These are phyloP conservation scores for Craterostigma plantagineum DNA, from an alignment of 257 asterid species.

Conservation along the genomic window DNA sequence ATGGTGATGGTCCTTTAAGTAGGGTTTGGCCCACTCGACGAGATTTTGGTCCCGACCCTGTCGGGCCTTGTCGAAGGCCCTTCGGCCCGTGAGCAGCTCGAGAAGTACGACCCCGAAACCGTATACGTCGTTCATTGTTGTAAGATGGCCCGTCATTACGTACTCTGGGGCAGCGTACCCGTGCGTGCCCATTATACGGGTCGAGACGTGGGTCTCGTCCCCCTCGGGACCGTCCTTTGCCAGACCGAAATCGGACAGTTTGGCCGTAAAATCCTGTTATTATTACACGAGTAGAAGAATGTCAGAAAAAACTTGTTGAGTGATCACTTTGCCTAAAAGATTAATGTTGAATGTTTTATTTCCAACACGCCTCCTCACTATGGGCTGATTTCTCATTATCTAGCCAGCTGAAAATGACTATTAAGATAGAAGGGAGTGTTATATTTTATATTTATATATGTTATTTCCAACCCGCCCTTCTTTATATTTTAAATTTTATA, in stretches of 20 bases:
- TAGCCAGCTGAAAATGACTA: no score
- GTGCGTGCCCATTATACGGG: conserved; percentile 47
- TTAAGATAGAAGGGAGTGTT: no score
- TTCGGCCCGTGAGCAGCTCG: conserved; percentile 33
- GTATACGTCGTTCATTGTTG: neutral
- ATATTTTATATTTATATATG: no score
- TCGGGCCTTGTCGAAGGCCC: conserved; percentile 39
- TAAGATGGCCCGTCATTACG: conserved; percentile 25
- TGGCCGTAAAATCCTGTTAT: conserved; percentile 43
- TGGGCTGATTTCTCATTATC: no score
- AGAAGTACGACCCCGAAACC: neutral
- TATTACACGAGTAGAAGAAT: no score
- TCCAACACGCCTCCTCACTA: no score
- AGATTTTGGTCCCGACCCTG: conserved; percentile 34
- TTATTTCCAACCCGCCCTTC: no score
- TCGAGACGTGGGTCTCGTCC: conserved; percentile 47
- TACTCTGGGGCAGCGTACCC: conserved; percentile 53
- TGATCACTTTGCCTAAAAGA: no score
- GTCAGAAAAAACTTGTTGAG: no score
- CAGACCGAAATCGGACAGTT: conserved; percentile 43
- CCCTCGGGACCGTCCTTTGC: conserved; percentile 58
- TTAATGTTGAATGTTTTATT: no score
- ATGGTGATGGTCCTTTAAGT: conserved; percentile 40
- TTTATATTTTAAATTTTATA: no score
- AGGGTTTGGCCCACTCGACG: conserved; percentile 70